Evolutionary conservation across 2,329 filamentous ascomycete species (phyloP), one percentile per base, ranked within the genome.

Genomic region (Sporothrix brasiliensis): DNA sequence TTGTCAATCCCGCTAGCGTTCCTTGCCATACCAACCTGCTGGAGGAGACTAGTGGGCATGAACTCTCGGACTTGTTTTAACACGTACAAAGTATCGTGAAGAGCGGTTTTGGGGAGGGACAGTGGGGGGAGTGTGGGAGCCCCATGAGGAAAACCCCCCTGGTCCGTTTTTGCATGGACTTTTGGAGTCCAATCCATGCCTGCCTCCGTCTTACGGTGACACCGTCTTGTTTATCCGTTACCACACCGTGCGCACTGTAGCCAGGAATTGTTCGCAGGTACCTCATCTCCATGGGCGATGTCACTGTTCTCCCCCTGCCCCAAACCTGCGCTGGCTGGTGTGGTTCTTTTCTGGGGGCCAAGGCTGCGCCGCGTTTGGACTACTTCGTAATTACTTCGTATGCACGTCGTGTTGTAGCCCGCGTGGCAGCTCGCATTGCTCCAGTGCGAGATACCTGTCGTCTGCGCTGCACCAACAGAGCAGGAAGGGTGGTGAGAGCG

Each of bases 281-380:
- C 44, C 61, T 34, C 47, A 34, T 7, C 27, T 30, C 61, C 44
- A 30, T 19, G 61, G 47, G 44, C 44, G 6, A 65, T 65, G 61
- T 65, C 34, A 16, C 24, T 50, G 34, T 50, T 65, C 44, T 50
- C 41, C 27, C 30, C n/a, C 47, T 7, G 24, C 2, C 24, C 14
- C 61, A 65, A 34, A 24, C 34, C 41, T 21, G 60, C 34, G 19
- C 27, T 11, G 41, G 9, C 27, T 41, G 41, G 30, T 50, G 11
- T 49, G 39, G 60, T 41, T 13, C 30, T 27, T 39, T 27, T 16
- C 27, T 53, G 30, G 67, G 39, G 41, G 41, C 41, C 47, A 24
- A 58, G 67, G 53, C 67, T 58, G 67, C 67, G 67, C 67, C 67
- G 49, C 53, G 67, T 68, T 60, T 56, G 66, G 56, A 67, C 34